These are phyloP conservation scores for Tulasnella sp. DNA, from an alignment of 768 basidiomycete genomes.

Conservation along the genomic window DNA sequence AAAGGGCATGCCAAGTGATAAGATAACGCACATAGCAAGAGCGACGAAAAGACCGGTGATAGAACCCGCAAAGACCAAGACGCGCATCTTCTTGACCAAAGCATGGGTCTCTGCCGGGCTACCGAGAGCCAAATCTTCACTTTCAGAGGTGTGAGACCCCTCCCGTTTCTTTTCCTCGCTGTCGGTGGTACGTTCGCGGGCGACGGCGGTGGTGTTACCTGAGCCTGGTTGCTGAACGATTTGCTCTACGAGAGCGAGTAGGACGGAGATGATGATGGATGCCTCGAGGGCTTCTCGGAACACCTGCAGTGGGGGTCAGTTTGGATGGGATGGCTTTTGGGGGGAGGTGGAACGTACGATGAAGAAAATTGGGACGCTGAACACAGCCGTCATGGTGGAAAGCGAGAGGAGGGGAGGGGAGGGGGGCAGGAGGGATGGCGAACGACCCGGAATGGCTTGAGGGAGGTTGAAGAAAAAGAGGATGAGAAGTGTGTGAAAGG, in stretches of 20 bases:
- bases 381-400: slow-evolving; percentile 40
- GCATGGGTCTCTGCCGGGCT: slow-evolving; percentile 2
- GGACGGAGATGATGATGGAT: slow-evolving; percentile 80
- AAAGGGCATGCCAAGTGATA: not conserved
- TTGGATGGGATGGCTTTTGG: not conserved
- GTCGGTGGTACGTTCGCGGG: slow-evolving; percentile 23
- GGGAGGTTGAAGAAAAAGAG: not conserved
- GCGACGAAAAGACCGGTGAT: slow-evolving; percentile 78
- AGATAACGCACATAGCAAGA: slow-evolving; percentile 46
- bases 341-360: slow-evolving; percentile 39
- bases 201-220: slow-evolving; percentile 15
- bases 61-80: slow-evolving; percentile 45
- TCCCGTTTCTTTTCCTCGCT: slow-evolving; percentile 25
- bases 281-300: slow-evolving; percentile 93
- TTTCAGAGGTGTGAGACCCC: not conserved
- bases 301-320: slow-evolving; percentile 31
- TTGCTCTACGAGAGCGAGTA: slow-evolving; percentile 87
- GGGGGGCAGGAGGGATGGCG: not conserved
- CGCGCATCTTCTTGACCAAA: slow-evolving; percentile 25
- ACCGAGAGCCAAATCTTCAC: not conserved
- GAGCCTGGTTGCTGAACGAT: slow-evolving; percentile 38
- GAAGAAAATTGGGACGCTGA: slow-evolving; percentile 91
- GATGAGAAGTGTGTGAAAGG: not conserved
- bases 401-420: slow-evolving; percentile 19
- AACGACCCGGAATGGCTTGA: not conserved